These are phyloP conservation scores for Phytophthora capsici DNA, from an alignment of 352 stramenopile genomes.

Conservation along the genomic window DNA sequence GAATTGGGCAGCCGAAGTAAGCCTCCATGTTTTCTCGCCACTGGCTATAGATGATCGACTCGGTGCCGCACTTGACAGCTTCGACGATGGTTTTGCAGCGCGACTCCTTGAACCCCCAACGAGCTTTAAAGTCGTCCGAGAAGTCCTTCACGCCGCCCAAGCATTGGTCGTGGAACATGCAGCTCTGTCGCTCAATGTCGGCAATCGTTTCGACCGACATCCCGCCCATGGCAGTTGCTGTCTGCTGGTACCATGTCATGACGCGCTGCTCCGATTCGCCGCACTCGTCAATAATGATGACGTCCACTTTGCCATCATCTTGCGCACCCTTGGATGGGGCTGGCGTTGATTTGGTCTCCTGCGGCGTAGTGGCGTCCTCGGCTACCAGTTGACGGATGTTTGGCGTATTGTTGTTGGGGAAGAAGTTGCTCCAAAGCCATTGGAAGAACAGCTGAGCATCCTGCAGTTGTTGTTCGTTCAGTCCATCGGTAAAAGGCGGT, in stretches of 20 bases:
- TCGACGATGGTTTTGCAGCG: constrained; percentile 52
- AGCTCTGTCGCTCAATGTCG: constrained; percentile 55
- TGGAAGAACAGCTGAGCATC: constrained; percentile 18
- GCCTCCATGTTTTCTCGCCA: constrained; percentile 44
- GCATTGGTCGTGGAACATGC: constrained; percentile 51
- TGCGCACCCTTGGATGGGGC: constrained; percentile 1
- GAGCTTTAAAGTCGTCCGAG: constrained; percentile 47
- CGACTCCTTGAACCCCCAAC: constrained; percentile 34
- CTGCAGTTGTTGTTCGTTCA: constrained; percentile 2
- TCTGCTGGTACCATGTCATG: constrained; percentile 42
- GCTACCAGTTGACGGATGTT: constrained; percentile 13
- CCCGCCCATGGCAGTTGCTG: constrained; percentile 31
- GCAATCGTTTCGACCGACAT: constrained; percentile 34
- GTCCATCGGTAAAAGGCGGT: neutral
- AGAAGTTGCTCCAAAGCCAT: constrained; percentile 15
- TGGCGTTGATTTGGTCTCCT: neutral
- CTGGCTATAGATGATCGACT: constrained; percentile 28
- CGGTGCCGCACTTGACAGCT: constrained; percentile 32
- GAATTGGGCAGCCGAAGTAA: constrained; percentile 43
- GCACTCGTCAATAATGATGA: constrained; percentile 40
- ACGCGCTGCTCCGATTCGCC: constrained; percentile 32
- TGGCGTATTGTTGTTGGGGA: constrained; percentile 9
- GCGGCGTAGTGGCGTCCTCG: constrained; percentile 3
- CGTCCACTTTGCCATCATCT: constrained; percentile 28
- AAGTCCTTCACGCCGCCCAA: constrained; percentile 46